Evolutionary conservation across 257 asterid genomes (phyloP).

Genomic region (Nicotiana undulata): DNA sequence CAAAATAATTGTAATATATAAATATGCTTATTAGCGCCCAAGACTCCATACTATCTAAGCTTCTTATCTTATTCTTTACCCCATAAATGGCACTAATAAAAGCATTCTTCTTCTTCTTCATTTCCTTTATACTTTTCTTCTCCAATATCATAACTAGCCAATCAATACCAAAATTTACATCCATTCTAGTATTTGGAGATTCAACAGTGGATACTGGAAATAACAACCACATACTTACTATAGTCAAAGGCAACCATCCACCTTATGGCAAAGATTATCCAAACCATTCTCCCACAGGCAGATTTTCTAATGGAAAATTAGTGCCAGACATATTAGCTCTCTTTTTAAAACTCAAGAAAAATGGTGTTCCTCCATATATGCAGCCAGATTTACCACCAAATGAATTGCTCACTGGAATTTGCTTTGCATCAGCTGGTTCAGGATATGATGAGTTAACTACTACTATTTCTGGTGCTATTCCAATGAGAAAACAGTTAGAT

Average conservation of each 20-base stretch:
- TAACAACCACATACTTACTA: neutral
- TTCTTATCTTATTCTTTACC: neutral
- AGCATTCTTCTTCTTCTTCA: neutral
- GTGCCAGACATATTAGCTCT: conserved; percentile 4
- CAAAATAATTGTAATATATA: no score
- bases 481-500: conserved; percentile 5
- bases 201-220: conserved; percentile 17
- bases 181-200: conserved; percentile 9
- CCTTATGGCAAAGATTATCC: conserved; percentile 13
- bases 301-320: conserved; percentile 13
- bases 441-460: conserved; percentile 9
- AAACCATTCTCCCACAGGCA: conserved; percentile 1
- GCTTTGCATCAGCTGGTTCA: conserved; percentile 14
- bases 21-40: neutral
- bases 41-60: neutral
- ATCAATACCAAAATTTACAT: neutral
- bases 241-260: neutral
- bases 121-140: neutral
- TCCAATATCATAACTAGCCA: neutral
- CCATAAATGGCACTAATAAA: neutral
- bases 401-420: conserved; percentile 3
- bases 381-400: neutral
- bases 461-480: neutral
- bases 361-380: conserved; percentile 5
- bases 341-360: neutral